Evolutionary conservation across 108 stramenopile species (phyloP).

Genomic region (Chaetoceros tenuissimus): DNA sequence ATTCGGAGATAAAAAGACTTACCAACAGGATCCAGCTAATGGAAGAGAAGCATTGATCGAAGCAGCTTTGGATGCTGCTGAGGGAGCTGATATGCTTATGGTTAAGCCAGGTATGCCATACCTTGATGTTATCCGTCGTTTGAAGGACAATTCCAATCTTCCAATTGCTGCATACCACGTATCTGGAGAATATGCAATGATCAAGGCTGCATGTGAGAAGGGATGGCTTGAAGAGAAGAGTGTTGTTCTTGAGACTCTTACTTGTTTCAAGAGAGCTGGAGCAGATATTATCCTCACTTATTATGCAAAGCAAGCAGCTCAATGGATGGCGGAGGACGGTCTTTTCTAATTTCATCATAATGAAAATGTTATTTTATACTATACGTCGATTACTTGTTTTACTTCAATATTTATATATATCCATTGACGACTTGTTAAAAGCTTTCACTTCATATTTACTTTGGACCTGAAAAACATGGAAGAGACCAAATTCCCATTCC

Average conservation of each 20-base stretch:
- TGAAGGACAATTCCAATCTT: constrained; percentile 76
- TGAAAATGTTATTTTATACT: too few species aligned
- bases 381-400: too few species aligned
- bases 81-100: constrained; percentile 99
- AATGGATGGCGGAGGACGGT: constrained; percentile 87
- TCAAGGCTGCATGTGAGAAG: constrained; percentile 95
- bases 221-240: constrained; percentile 95
- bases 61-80: constrained; percentile 91
- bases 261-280: constrained; percentile 97
- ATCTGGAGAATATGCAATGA: constrained; percentile 99
- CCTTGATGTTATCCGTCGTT: constrained; percentile 93
- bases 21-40: constrained; percentile 99
- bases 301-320: constrained; percentile 95
- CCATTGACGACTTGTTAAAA: too few species aligned
- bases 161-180: constrained; percentile 99
- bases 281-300: constrained; percentile 98
- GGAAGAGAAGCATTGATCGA: constrained; percentile 93
- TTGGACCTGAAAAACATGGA: constrained; percentile 31
- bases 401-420: too few species aligned
- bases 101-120: constrained; percentile 99
- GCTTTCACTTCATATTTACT: too few species aligned
- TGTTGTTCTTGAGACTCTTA: constrained; percentile 91
- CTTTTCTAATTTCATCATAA: constrained; percentile 40
- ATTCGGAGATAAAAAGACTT: constrained; percentile 97
- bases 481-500: constrained; percentile 55